Conservation (phyloP, 495 filamentous ascomycete genomes). For the Daldinia decipiens region DNA sequence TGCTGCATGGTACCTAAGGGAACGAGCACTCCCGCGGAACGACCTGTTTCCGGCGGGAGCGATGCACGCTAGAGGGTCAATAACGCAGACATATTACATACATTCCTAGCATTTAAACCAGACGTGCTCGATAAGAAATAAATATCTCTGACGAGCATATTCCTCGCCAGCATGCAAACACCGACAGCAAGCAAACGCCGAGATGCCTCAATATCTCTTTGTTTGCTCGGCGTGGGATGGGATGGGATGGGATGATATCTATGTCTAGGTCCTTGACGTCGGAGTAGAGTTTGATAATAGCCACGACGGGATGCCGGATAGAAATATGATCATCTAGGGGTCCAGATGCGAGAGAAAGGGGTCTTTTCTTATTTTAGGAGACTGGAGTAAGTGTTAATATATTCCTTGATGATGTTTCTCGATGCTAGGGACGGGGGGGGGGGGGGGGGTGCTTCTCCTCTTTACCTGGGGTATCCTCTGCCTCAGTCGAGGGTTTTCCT, state of each 20-base stretch:
- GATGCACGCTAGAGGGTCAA: conserved; percentile 31
- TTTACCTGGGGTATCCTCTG: not conserved
- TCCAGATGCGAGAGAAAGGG: conserved; percentile 7
- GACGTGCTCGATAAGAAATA: conserved; percentile 10
- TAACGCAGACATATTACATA: conserved; percentile 25
- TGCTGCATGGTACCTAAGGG: conserved; percentile 28
- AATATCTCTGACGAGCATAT: conserved; percentile 16
- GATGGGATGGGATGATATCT: conserved; percentile 18
- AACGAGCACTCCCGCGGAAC: conserved; percentile 30
- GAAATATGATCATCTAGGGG: conserved; percentile 2
- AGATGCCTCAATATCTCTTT: conserved; percentile 1
- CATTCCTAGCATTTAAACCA: conserved; percentile 25
- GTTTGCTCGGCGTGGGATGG: conserved; percentile 11
- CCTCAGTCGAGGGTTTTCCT: not conserved
- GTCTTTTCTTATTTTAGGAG: conserved; percentile 9
- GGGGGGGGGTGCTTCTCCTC: conserved; percentile 8
- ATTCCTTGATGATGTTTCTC: not conserved
- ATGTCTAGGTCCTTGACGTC: conserved; percentile 12
- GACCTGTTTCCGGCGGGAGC: conserved; percentile 40
- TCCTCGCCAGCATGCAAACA: conserved; percentile 21
- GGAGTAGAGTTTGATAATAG: conserved; percentile 19
- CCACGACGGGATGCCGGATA: conserved; percentile 17
- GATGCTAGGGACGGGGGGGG: not conserved
- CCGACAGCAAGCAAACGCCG: conserved; percentile 6
- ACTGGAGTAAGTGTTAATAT: conserved; percentile 2